phyloP scores from a whole-genome alignment of 2,329 filamentous ascomycete genomes.

The Fusarium cicatricum region DNA sequence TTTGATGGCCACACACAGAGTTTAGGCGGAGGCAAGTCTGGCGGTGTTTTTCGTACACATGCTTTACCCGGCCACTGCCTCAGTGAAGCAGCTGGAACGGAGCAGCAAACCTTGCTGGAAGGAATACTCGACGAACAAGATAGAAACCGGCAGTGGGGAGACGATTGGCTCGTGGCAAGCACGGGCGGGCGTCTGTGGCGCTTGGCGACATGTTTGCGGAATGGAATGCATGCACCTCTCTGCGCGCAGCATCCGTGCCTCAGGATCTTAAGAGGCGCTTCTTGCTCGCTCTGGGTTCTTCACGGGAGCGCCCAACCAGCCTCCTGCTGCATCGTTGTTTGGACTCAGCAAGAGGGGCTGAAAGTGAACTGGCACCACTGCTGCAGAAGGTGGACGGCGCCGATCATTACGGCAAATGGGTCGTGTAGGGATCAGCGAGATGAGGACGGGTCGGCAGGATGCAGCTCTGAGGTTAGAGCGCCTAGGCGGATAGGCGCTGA shows the following conservation, averaged over 20 bases:
- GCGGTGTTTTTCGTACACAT: constrained; percentile 16
- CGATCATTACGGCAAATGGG: constrained; percentile 38
- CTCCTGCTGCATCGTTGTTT: constrained; percentile 25
- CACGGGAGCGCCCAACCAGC: background rate
- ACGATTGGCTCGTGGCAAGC: constrained; percentile 33
- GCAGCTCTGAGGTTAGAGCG: constrained; percentile 33
- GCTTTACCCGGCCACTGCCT: constrained; percentile 26
- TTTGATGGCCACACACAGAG: constrained; percentile 29
- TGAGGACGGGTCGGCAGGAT: constrained; percentile 34
- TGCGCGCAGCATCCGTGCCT: constrained; percentile 19
- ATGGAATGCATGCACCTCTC: constrained; percentile 45
- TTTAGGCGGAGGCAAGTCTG: constrained; percentile 28
- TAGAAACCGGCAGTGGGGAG: constrained; percentile 19
- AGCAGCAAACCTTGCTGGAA: constrained; percentile 38
- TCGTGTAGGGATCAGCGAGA: constrained; percentile 23
- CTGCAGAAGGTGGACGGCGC: constrained; percentile 36
- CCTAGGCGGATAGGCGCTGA: constrained; percentile 30
- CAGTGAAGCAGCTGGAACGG: constrained; percentile 37
- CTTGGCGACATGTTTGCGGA: constrained; percentile 42
- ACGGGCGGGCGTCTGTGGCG: constrained; percentile 30
- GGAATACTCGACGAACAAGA: constrained; percentile 33
- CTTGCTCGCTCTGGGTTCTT: constrained; percentile 13
- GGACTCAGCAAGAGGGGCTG: constrained; percentile 23
- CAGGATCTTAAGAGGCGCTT: constrained; percentile 11
- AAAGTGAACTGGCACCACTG: constrained; percentile 44